A percentile compares a stretch with the other conserved stretches of the same genome.
These are phyloP conservation scores for Fraxinus quadrangulata DNA, from an alignment of 257 asterid genomes.

Conservation along the genomic window DNA sequence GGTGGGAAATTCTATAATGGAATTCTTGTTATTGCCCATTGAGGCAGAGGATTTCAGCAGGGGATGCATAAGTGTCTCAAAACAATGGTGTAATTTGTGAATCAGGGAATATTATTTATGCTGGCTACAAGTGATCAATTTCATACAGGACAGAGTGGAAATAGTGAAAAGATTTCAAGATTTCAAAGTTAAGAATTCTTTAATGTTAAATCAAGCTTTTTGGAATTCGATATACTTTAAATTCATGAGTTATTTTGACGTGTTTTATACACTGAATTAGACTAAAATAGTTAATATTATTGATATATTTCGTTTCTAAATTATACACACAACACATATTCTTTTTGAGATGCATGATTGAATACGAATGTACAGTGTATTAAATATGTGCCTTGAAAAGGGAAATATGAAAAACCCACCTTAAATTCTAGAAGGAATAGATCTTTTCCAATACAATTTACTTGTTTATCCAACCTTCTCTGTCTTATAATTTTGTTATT, in stretches of 20 bases:
- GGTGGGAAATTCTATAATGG: slow-evolving; percentile 49
- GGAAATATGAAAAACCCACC: too few species aligned
- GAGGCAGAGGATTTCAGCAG: slow-evolving; percentile 3
- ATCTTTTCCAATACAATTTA: background rate
- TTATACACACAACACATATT: too few species aligned
- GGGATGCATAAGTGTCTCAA: background rate
- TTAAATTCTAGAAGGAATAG: background rate
- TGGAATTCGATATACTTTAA: background rate
- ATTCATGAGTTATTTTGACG: background rate
- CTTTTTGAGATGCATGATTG: too few species aligned
- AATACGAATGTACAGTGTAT: too few species aligned
- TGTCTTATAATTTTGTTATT: background rate
- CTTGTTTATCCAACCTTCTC: background rate
- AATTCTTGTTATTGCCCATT: slow-evolving; percentile 11
- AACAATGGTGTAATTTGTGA: slow-evolving; percentile 23
- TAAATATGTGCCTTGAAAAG: too few species aligned
- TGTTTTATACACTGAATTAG: background rate
- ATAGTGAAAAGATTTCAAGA: background rate
- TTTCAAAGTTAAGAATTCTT: background rate
- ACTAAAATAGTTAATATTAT: background rate
- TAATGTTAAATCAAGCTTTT: background rate
- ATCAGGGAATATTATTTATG: slow-evolving; percentile 44
- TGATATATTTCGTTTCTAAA: too few species aligned
- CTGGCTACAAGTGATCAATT: slow-evolving; percentile 27
- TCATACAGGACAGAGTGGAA: slow-evolving; percentile 6